Base-by-base conservation (phyloP, 2,329 filamentous ascomycete genomes). In the Cercospora sp. region DNA sequence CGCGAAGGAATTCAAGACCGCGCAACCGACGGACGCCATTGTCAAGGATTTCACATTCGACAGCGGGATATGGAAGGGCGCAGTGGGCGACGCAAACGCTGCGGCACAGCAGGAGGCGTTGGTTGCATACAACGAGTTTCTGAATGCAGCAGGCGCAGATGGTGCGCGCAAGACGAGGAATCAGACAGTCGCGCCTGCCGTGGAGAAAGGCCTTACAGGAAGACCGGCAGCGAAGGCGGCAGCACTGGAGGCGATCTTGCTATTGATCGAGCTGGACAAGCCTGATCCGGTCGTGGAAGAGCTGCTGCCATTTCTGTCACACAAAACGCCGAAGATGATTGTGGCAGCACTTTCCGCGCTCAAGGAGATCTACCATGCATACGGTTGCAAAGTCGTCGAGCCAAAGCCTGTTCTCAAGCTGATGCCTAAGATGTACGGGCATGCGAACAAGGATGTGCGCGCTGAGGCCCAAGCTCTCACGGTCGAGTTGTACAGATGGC, bases 371-470 rank as follows among this genome's bases (percentile, higher is more conserved):
- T 95, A 92, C 77, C 93, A 97, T 80, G 95, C 92, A 76, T 99
- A 94, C 79, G 95, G 96, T 66, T 96, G 93, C 83, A 97, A 97
- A 81, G 89, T 93, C 18, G 90, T 95, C 60, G 95, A 99, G 76
- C 93, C 96, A 3, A 97, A 99, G 78, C 90, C 92, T 1, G 89
- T 96, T 20, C 86, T 98, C 68, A 98, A 98, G 78, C 83, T 87
- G 10, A 84, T 99, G 2, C 93, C 95, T 3, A 96, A 97, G 77
- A 90, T 90, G 1, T 99, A 97, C 77, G 93, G 92, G 20, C 95
- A 98, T 78, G 94, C 95, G 33, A 95, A 99, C 84, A 99, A 99
- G 81, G 98, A 98, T 78, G 92, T 99, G 16, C 90, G 95, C 80
- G 93, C 94, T 3, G 95, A 97, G 79, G 93, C 94, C 30, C 95